Conservation (phyloP, 495 filamentous ascomycete species). For the Annulohypoxylon maeteangense region DNA sequence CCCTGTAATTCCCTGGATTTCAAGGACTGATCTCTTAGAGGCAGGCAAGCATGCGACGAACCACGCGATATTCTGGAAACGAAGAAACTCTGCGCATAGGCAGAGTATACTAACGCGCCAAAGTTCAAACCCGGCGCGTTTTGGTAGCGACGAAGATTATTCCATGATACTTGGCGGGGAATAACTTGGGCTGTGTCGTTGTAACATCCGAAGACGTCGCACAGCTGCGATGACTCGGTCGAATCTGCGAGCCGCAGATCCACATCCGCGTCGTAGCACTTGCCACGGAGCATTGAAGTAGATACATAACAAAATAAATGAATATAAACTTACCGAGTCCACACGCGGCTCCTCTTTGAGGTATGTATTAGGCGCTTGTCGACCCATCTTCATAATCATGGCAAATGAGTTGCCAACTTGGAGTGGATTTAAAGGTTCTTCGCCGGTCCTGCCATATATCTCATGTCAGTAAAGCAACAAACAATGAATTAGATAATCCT, state of each 20-base stretch:
- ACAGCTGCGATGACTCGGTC: constrained; percentile 31
- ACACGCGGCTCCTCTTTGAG: constrained; percentile 45
- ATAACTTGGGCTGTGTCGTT: constrained; percentile 1
- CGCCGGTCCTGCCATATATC: constrained; percentile 21
- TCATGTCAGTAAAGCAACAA: constrained; percentile 35
- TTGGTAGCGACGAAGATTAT: constrained; percentile 10
- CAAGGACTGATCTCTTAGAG: constrained; percentile 40
- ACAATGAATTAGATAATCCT: constrained; percentile 16
- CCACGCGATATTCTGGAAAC: constrained; percentile 40
- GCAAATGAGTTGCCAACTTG: constrained; percentile 16
- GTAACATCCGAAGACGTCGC: constrained; percentile 17
- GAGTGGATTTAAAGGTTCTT: constrained; percentile 14
- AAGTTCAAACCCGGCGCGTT: constrained; percentile 29
- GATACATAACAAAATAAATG: constrained; percentile 14
- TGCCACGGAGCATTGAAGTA: constrained; percentile 24
- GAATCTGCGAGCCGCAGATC: constrained; percentile 36
- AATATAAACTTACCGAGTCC: constrained; percentile 44
- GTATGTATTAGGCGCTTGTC: constrained; percentile 46
- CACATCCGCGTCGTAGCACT: constrained; percentile 40
- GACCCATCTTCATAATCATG: constrained; percentile 49
- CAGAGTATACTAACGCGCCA: constrained; percentile 30
- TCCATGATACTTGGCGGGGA: constrained; percentile 5
- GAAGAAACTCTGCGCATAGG: constrained; percentile 21
- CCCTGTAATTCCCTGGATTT: constrained; percentile 48
- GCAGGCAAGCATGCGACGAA: constrained; percentile 40